These are phyloP conservation scores for Trichoderma sp. DNA, from an alignment of 2,329 filamentous ascomycete genomes.

Conservation along the genomic window DNA sequence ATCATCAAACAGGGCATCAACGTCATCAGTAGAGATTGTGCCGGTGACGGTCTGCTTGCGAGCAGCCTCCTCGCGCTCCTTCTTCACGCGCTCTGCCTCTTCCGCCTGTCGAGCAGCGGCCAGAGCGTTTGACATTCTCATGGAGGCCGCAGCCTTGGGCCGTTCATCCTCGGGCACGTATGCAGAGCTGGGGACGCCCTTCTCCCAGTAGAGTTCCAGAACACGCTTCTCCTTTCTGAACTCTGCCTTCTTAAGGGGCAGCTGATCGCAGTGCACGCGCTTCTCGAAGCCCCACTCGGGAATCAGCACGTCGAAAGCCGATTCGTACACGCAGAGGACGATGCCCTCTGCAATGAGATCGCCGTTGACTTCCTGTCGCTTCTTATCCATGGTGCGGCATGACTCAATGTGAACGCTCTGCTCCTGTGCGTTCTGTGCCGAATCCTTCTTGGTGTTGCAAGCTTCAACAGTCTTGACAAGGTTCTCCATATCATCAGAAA, in stretches of 20 bases:
- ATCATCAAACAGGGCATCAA: constrained; percentile 93
- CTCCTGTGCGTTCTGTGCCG: constrained; percentile 93
- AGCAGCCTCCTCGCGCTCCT: constrained; percentile 85
- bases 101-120: constrained; percentile 78
- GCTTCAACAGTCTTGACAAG: constrained; percentile 90
- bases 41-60: constrained; percentile 93
- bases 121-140: constrained; percentile 70
- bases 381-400: constrained; percentile 93
- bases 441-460: constrained; percentile 99
- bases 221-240: constrained; percentile 95
- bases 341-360: constrained; percentile 95
- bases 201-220: constrained; percentile 98
- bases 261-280: constrained; percentile 96
- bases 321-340: constrained; percentile 96
- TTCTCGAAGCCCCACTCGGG: constrained; percentile 99
- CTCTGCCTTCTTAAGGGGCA: constrained; percentile 98
- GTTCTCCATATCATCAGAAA: constrained; percentile 82
- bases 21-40: constrained; percentile 88
- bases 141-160: constrained; percentile 74
- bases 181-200: constrained; percentile 92
- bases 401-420: constrained; percentile 98
- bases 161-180: constrained; percentile 97
- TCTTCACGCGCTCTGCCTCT: constrained; percentile 74
- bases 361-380: constrained; percentile 78
- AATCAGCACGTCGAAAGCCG: constrained; percentile 95